Percentiles rank a stretch among this genome's conserved stretches.
Conservation (phyloP, 192 early-diverging fungal species). For the Umbelopsis vinacea region DNA sequence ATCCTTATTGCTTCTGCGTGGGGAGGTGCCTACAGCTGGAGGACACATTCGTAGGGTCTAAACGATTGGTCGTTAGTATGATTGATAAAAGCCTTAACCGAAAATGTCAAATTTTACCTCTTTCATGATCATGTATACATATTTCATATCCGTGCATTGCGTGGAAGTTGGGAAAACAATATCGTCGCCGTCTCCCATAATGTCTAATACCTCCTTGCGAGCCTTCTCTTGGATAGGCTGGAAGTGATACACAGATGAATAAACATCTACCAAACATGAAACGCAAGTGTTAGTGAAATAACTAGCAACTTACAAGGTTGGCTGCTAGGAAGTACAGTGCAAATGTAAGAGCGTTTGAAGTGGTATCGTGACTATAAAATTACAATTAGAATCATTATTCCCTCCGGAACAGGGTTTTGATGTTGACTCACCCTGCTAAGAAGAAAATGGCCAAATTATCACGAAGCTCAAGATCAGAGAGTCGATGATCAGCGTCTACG, state of each 20-base stretch:
- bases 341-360: constrained; percentile 14
- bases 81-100: too few species aligned
- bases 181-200: constrained; percentile 25
- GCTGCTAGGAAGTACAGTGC: constrained; percentile 27
- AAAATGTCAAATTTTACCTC: background rate
- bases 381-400: too few species aligned
- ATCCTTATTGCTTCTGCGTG: constrained; percentile 13
- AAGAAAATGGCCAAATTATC: constrained; percentile 9
- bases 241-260: background rate
- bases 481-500: background rate
- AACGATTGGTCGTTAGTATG: too few species aligned
- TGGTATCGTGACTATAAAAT: constrained; percentile 26
- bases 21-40: background rate
- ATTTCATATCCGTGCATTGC: constrained; percentile 56
- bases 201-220: constrained; percentile 22
- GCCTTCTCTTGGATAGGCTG: constrained; percentile 28
- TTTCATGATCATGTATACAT: constrained; percentile 34
- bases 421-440: background rate
- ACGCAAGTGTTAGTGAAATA: too few species aligned
- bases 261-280: too few species aligned
- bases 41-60: constrained; percentile 7
- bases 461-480: constrained; percentile 21
- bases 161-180: constrained; percentile 39
- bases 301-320: background rate
- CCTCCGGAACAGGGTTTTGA: too few species aligned